A percentile compares a stretch with the other conserved stretches of the same genome.
phyloP scores from a whole-genome alignment of 192 early-diverging fungal genomes.

The Mortierella antarctica region DNA sequence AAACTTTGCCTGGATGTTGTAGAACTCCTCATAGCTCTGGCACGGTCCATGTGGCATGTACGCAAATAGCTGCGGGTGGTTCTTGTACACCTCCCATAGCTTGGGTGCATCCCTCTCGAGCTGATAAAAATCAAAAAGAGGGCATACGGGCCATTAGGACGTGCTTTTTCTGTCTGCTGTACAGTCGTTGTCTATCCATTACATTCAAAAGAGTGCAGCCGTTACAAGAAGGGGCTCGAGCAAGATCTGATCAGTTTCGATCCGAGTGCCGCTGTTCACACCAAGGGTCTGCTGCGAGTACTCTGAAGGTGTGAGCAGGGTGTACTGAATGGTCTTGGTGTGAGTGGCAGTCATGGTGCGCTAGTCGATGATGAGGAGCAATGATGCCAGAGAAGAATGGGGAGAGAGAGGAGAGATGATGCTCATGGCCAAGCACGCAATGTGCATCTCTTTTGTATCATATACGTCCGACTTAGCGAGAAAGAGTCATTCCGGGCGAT shows the following conservation, averaged over 20 bases:
- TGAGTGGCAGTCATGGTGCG: background rate
- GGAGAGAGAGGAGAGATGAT: background rate
- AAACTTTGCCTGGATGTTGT: conserved; percentile 12
- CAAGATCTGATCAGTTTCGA: conserved; percentile 41
- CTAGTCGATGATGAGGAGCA: background rate
- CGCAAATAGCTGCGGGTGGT: conserved; percentile 21
- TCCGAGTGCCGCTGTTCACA: conserved; percentile 16
- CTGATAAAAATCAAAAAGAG: background rate
- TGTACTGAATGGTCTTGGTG: conserved; percentile 17
- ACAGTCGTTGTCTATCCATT: background rate
- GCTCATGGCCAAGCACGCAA: background rate
- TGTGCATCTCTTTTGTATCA: background rate
- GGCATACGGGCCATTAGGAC: background rate
- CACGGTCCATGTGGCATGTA: conserved; percentile 27
- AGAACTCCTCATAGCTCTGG: conserved; percentile 20
- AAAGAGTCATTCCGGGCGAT: too few relatives aligned
- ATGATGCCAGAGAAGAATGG: background rate
- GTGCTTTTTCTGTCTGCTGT: background rate
- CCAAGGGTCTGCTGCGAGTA: conserved; percentile 41
- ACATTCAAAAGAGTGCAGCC: too few relatives aligned
- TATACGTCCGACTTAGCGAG: background rate
- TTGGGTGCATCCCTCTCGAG: conserved; percentile 32
- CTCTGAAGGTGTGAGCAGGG: conserved; percentile 1
- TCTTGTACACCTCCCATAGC: conserved; percentile 39
- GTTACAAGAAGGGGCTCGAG: conserved; percentile 29